Base-by-base conservation (phyloP, 768 basidiomycete species). In the Chalciporus piperatus region DNA sequence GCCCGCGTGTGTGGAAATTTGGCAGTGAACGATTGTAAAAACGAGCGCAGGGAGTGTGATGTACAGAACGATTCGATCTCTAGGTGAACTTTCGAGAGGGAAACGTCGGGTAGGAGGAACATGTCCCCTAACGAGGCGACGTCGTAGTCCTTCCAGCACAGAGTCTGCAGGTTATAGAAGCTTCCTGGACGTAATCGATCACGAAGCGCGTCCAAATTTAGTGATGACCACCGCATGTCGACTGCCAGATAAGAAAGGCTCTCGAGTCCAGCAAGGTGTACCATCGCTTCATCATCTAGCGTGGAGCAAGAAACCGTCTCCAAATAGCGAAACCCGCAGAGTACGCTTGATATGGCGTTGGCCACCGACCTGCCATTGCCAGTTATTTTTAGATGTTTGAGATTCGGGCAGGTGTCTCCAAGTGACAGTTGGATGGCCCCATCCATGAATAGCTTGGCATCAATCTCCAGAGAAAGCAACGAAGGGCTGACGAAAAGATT, bases 41-140 rank as follows among this genome's bases (percentile, higher is more conserved):
- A 63, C 11, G 16, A 22, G 33, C 53, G 57, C 6, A 64, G 41
- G 2, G 55, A 55, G 0, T 47, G 3, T 5, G 63, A 50, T 37
- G 59, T 64, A 42, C 62, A 63, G 30, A 53, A 63, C 0, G 57
- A 45, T 43, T 63, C 62, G 38, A 61, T 57, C 45, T 61, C 62
- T 16, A 64, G 40, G 35, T 50, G 49, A 22, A 64, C 5, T n/a
- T 25, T 41, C 5, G 47, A 23, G 2, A 45, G 59, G 3, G 57
- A 56, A 8, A 56, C 6, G 12, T 50, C 42, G 0, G 63, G 62
- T 42, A 63, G 40, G 38, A 62, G 45, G 32, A 62, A 51, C 6
- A 63, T 51, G 17, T 64, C 62, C n/a, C 32, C 16, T 5, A 64
- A 59, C 10, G 30, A 30, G 13, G 48, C 17, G 11, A 63, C 40